Evolutionary conservation across 1,139 yeast species (phyloP).

Genomic region (Blastobotrys illinoisensis): DNA sequence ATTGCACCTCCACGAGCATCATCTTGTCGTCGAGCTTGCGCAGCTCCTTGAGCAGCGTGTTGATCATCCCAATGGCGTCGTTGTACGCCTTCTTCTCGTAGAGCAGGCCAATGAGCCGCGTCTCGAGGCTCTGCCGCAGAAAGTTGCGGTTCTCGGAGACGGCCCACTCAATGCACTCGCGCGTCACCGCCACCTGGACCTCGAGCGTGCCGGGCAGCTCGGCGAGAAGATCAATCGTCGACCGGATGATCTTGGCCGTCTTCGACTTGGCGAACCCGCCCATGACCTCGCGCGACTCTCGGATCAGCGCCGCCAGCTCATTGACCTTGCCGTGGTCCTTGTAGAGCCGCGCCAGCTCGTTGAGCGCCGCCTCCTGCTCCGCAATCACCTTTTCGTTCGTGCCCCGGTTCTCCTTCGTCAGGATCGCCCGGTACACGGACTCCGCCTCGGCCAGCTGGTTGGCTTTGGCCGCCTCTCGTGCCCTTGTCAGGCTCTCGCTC

Average conservation of each 20-base stretch:
- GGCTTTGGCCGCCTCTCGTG: constrained; percentile 49
- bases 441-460: constrained; percentile 55
- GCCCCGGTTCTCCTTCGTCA: constrained; percentile 30
- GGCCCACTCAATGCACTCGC: constrained; percentile 86
- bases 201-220: constrained; percentile 62
- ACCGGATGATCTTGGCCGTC: constrained; percentile 73
- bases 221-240: constrained; percentile 72
- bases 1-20: constrained; percentile 90
- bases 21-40: constrained; percentile 94
- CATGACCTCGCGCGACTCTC: constrained; percentile 65
- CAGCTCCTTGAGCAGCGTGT: constrained; percentile 70
- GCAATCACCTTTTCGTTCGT: constrained; percentile 37
- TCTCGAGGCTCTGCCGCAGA: constrained; percentile 79
- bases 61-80: constrained; percentile 68
- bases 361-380: constrained; percentile 34
- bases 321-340: constrained; percentile 37
- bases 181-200: constrained; percentile 66
- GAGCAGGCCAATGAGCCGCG: constrained; percentile 73
- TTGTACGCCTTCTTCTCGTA: constrained; percentile 60
- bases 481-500: constrained; percentile 38
- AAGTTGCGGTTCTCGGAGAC: constrained; percentile 76
- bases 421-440: constrained; percentile 43
- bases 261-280: constrained; percentile 82
- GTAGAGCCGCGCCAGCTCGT: constrained; percentile 33
- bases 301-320: constrained; percentile 56